These are phyloP conservation scores for Ustilaginoidea virens DNA, from an alignment of 2,329 filamentous ascomycete genomes.

Conservation along the genomic window DNA sequence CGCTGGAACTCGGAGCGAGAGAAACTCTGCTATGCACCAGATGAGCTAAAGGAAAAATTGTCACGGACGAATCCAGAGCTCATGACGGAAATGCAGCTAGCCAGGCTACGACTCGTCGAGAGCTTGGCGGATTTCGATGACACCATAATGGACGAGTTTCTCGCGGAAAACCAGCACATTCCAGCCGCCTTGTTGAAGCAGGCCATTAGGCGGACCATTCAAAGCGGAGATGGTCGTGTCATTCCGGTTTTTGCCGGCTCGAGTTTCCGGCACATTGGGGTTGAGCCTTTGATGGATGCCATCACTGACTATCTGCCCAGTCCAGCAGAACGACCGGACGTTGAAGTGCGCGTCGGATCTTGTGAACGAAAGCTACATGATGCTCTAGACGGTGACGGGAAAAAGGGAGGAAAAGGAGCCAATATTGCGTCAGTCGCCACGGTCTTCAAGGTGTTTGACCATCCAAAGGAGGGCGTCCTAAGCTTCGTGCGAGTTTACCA, in stretches of 20 bases:
- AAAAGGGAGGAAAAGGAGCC: conserved; percentile 16
- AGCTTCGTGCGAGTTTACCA: conserved; percentile 90
- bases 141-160: conserved; percentile 66
- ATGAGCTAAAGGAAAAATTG: conserved; percentile 24
- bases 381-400: conserved; percentile 23
- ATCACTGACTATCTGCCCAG: conserved; percentile 77
- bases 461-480: conserved; percentile 69
- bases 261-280: conserved; percentile 86
- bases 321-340: conserved; percentile 64
- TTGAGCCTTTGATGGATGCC: conserved; percentile 80
- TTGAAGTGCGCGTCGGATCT: conserved; percentile 58
- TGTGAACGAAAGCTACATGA: conserved; percentile 21
- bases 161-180: conserved; percentile 65
- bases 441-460: conserved; percentile 91
- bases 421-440: conserved; percentile 38
- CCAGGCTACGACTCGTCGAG: conserved; percentile 66
- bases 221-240: conserved; percentile 51
- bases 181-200: conserved; percentile 49
- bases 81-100: conserved; percentile 55
- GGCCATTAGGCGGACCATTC: conserved; percentile 58
- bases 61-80: conserved; percentile 29
- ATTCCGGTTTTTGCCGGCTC: conserved; percentile 84
- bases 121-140: conserved; percentile 82
- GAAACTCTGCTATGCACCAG: conserved; percentile 19
- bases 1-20: conserved; percentile 42